phyloP scores from a whole-genome alignment of 768 basidiomycete genomes.

The Stropharia rugosoannulata region DNA sequence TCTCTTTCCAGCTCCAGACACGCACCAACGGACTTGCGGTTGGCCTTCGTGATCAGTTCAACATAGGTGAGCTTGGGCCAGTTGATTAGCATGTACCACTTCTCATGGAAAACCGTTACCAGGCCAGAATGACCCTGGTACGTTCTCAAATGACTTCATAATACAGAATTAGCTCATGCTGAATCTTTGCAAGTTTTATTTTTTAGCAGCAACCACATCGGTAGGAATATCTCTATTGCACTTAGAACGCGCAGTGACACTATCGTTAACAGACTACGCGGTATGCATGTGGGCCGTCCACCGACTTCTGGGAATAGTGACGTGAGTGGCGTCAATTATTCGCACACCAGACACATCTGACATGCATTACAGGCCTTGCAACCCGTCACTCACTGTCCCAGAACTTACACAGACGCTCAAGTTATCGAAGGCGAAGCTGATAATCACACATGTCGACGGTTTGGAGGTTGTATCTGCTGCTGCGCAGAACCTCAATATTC shows the following conservation, averaged over 20 bases:
- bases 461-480: conserved; percentile 2
- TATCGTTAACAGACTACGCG: conserved; percentile 5
- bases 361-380: conserved; percentile 3
- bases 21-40: neutral
- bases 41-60: conserved; percentile 2
- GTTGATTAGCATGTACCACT: neutral
- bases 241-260: neutral
- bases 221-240: neutral
- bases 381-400: conserved; percentile 2
- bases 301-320: conserved; percentile 8
- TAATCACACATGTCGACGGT: conserved; percentile 2
- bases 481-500: neutral
- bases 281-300: conserved; percentile 11
- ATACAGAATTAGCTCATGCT: neutral
- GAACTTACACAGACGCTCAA: conserved; percentile 4
- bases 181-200: neutral
- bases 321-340: neutral
- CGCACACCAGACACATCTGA: neutral
- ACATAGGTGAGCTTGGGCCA: neutral
- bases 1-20: conserved; percentile 1
- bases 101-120: neutral
- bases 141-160: neutral
- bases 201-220: conserved; percentile 11
- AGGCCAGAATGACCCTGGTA: neutral
- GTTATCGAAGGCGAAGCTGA: conserved; percentile 4